Evolutionary conservation across 2,329 filamentous ascomycete genomes (phyloP).

Genomic region (Claviceps purpurea): DNA sequence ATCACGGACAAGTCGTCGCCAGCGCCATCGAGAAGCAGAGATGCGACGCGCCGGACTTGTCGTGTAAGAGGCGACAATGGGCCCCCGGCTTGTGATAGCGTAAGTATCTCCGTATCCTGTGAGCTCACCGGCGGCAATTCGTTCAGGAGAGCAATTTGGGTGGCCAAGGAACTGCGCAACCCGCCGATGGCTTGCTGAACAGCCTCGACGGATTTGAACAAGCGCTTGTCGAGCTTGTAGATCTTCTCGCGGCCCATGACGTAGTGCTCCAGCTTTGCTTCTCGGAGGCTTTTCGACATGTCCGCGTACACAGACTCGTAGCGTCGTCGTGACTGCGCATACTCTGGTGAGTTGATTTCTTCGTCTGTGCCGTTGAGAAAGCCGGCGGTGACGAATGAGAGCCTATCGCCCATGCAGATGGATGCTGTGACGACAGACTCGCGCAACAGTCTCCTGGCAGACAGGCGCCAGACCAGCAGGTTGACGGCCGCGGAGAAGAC

Average conservation of each 20-base stretch:
- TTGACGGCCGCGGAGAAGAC: slow-evolving; percentile 60
- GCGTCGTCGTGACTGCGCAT: slow-evolving; percentile 44
- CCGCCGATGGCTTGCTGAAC: slow-evolving; percentile 84
- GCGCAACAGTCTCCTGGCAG: slow-evolving; percentile 60
- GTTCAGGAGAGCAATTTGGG: slow-evolving; percentile 73
- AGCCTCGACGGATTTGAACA: slow-evolving; percentile 74
- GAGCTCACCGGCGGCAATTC: slow-evolving; percentile 31
- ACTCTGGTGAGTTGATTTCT: slow-evolving; percentile 55
- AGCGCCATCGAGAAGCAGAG: slow-evolving; percentile 24
- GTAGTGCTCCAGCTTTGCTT: slow-evolving; percentile 85
- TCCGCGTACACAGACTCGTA: slow-evolving; percentile 56
- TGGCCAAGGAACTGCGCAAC: slow-evolving; percentile 73
- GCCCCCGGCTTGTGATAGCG: slow-evolving; percentile 7
- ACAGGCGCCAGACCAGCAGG: slow-evolving; percentile 63
- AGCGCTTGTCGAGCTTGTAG: slow-evolving; percentile 63
- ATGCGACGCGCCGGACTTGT: slow-evolving; percentile 14
- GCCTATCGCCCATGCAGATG: slow-evolving; percentile 63
- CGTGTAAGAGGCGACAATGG: slow-evolving; percentile 12
- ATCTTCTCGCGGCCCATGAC: slow-evolving; percentile 65
- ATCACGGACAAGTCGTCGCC: slow-evolving; percentile 45
- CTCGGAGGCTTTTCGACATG: slow-evolving; percentile 64
- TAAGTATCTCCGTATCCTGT: not conserved
- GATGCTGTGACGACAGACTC: slow-evolving; percentile 60
- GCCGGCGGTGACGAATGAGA: slow-evolving; percentile 66
- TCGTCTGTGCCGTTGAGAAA: slow-evolving; percentile 76